Percentiles rank a stretch among this genome's conserved stretches.
These are phyloP conservation scores for Passalora sequoiae DNA, from an alignment of 2,329 filamentous ascomycete species.

Conservation along the genomic window DNA sequence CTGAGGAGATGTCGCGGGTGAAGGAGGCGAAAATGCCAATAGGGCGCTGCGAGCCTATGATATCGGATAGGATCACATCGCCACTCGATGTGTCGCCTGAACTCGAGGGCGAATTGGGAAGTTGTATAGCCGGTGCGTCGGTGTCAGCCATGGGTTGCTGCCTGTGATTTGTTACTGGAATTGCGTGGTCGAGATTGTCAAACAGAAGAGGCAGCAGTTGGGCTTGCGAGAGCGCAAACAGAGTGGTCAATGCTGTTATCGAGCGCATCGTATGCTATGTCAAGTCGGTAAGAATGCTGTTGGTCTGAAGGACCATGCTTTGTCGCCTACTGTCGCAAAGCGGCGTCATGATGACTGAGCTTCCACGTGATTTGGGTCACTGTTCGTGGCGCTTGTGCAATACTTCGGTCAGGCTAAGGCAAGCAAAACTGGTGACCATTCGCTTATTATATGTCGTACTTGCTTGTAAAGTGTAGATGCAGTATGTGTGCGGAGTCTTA, in stretches of 20 bases:
- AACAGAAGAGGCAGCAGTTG: conserved; percentile 5
- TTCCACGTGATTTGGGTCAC: no score
- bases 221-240: conserved; percentile 6
- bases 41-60: conserved; percentile 70
- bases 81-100: conserved; percentile 13
- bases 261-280: conserved; percentile 2
- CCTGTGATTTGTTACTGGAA: background rate
- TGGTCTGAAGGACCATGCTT: no score
- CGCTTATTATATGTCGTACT: no score
- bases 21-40: conserved; percentile 83
- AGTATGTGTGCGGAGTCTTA: no score
- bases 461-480: no score
- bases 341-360: no score
- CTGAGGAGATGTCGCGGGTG: conserved; percentile 66
- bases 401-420: no score
- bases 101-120: conserved; percentile 16
- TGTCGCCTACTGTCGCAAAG: background rate
- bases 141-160: conserved; percentile 8
- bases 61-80: conserved; percentile 70
- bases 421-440: no score
- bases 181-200: background rate
- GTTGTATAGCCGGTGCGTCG: conserved; percentile 27
- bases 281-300: background rate
- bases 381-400: no score
- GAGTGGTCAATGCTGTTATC: background rate